Base-by-base conservation (phyloP, 306 rosid genomes). In the Potentilla sterilis region DNA sequence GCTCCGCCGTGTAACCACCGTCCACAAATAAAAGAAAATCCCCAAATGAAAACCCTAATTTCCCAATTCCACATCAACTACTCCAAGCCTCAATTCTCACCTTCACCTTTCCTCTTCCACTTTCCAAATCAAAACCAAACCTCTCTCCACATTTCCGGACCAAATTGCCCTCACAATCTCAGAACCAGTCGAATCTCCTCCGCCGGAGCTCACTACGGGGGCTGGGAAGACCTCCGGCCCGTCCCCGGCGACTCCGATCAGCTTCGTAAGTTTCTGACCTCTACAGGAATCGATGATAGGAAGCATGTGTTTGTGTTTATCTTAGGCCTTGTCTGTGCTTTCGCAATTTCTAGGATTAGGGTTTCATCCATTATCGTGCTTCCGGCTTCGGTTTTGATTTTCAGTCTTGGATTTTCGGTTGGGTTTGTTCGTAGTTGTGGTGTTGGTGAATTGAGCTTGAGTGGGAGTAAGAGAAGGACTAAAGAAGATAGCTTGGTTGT, bases 261-360 rank as follows among this genome's bases (percentile, higher is more conserved):
- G 73, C 68, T 92, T 67, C 92, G 89, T 40, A 77, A 83, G 70
- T 85, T 95, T 84, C 79, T 92, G 72, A 76, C 81, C 69, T 90
- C 92, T n/a, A 5, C 84, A 1, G 96, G 97, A 77, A 47, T 89
- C 55, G 84, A 89, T 81, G 97, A 95, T 73, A 78, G 81, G 62
- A 92, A 88, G 71, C 82, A 85, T 72, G 73, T 87, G 11, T 89
- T 90, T 37, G 85, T 82, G 19, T 95, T 95, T 61, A 9, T 90
- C 0, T 62, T 88, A 69, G 99, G 99, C 49, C 71, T 92, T 16
- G 82, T 86, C n/a, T 89, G 96, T 70, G 97, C 99, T 24, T 65
- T 92, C 79, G 93, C 96, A 47, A 86, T 95, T 83, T 87, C 93
- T 75, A 90, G 97, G 84, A 92, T 95, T 83, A 90, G 73, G 83